Base-by-base conservation (phyloP, 2,329 filamentous ascomycete species). In the Pseudogymnoascus sp. region DNA sequence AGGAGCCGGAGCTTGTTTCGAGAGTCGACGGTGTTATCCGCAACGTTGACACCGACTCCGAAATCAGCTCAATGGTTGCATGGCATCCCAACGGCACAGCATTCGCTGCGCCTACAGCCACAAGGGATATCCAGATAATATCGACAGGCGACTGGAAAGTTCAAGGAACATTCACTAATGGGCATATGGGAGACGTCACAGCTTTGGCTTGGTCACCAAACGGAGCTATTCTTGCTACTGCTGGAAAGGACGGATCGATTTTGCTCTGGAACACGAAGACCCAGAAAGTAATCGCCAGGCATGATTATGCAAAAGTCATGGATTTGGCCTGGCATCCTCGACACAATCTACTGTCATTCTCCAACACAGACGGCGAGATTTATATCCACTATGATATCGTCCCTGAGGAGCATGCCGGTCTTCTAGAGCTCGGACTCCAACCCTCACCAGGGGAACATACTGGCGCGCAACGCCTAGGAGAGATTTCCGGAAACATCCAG, bases 81-180 rank as follows among this genome's bases (percentile, higher is more conserved):
- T 99, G 94, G 94, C 94, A 97, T 75, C 95, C 95, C 0, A 93
- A 97, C 71, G 93, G 94, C 18, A 84, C 90, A 66, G 90, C 92
- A 2, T 96, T 99, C 74, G 92, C 90, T 1, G 86, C 89, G 18
- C 86, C 91, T 0, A 96, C 92, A 18, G 83, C 88, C 0, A 91
- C 88, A 20, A 83, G 87, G 75, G 88, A 96, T 71, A 85, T 96
- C 28, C 88, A 95, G 69, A 83, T 97, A 38, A 82, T 97, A 61
- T 96, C 93, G n/a, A 86, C 86, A 64, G 85, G 84, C 59, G 91
- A 97, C 71, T 97, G 93, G 89, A 89, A 91, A 71, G 87, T 88
- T 66, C 91, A 97, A 72, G 83, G 88, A 63, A 76, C 78, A 0
- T 99, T 99, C 71, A 77, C 85, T 6, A 85, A 86, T 30, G 91